Conservation (phyloP, 2,329 filamentous ascomycete genomes). For the Bipolaris bicolor region DNA sequence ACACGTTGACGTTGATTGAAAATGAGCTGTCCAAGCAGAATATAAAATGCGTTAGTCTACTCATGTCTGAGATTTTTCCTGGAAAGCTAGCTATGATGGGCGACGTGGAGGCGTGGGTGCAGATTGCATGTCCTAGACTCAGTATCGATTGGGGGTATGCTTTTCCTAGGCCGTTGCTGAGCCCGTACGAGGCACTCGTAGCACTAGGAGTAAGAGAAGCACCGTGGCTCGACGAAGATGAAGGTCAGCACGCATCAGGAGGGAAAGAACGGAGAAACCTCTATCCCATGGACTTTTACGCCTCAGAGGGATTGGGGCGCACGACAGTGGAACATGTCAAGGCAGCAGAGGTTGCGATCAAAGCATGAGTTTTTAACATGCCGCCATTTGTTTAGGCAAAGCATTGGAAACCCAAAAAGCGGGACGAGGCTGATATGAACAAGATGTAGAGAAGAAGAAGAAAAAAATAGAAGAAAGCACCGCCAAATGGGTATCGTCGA, state of each 20-base stretch:
- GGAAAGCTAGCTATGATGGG: conserved; percentile 91
- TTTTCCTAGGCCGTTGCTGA: conserved; percentile 84
- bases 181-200: conserved; percentile 92
- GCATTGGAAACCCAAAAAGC: too few relatives aligned
- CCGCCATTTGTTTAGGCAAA: too few relatives aligned
- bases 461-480: not conserved
- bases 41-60: conserved; percentile 81
- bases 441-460: not conserved
- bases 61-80: conserved; percentile 95
- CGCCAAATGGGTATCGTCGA: conserved; percentile 9
- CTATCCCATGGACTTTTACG: conserved; percentile 99
- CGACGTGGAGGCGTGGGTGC: conserved; percentile 97
- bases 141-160: conserved; percentile 99
- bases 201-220: conserved; percentile 80
- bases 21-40: conserved; percentile 71
- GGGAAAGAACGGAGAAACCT: conserved; percentile 62
- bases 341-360: conserved; percentile 24
- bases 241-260: conserved; percentile 26
- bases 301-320: conserved; percentile 85
- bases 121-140: conserved; percentile 93
- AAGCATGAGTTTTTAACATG: conserved; percentile 1
- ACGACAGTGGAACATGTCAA: conserved; percentile 58
- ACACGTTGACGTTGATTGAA: conserved; percentile 89
- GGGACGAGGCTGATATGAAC: too few relatives aligned
- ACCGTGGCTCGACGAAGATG: conserved; percentile 64